Percentiles rank a stretch among this genome's conserved stretches.
phyloP scores from a whole-genome alignment of 768 basidiomycete species.

The Tricholoma bakamatsutake region DNA sequence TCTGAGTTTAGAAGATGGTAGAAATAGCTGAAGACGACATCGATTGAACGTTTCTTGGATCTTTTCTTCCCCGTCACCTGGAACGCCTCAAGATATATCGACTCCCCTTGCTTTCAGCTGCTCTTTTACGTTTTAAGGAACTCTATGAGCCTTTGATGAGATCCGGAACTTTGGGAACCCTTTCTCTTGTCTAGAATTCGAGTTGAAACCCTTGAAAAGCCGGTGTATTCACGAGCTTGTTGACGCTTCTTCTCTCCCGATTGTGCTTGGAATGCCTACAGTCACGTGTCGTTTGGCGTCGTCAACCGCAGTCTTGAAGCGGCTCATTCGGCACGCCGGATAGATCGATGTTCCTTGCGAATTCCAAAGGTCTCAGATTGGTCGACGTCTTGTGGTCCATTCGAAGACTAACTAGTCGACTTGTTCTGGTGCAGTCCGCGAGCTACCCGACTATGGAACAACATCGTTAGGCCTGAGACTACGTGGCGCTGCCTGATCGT shows the following conservation, averaged over 20 bases:
- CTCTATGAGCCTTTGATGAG: not conserved
- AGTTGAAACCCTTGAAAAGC: not conserved
- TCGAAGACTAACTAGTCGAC: too few relatives aligned
- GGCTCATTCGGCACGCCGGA: not conserved
- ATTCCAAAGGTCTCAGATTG: not conserved
- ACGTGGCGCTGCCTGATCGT: not conserved
- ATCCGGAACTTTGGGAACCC: not conserved
- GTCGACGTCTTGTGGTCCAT: not conserved
- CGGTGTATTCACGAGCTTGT: not conserved
- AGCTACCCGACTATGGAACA: not conserved
- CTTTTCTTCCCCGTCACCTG: conserved; percentile 3
- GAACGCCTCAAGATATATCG: not conserved
- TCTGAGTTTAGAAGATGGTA: conserved; percentile 32
- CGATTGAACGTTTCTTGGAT: conserved; percentile 3
- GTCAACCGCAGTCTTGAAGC: not conserved
- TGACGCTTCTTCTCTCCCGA: not conserved
- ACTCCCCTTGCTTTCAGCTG: not conserved
- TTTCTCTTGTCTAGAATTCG: not conserved
- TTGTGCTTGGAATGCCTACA: not conserved
- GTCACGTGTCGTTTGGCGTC: not conserved
- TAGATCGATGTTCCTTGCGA: not conserved
- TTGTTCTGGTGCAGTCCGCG: not conserved
- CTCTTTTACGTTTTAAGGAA: not conserved
- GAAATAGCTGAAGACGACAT: conserved; percentile 20
- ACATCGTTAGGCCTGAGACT: not conserved